phyloP scores from a whole-genome alignment of 495 filamentous ascomycete species.

The Thermochaetoides thermophila region DNA sequence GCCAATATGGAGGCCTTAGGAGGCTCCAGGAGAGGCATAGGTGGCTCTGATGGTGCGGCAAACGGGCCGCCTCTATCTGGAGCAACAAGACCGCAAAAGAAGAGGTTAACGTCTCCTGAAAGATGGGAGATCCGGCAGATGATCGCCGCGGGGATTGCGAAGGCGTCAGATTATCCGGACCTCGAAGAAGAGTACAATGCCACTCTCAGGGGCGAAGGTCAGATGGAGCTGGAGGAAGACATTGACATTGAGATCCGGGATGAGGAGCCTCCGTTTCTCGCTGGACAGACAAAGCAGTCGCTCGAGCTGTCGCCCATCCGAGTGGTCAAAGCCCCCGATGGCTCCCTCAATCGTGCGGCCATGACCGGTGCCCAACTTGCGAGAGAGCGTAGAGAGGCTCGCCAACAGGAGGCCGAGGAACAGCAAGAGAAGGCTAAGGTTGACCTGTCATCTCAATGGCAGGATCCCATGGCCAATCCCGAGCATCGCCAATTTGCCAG shows the following conservation, averaged over 20 bases:
- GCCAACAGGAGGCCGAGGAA: conserved; percentile 77
- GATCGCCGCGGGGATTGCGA: conserved; percentile 85
- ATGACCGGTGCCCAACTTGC: conserved; percentile 86
- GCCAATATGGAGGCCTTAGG: conserved; percentile 79
- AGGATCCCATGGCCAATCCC: conserved; percentile 85
- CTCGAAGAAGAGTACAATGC: conserved; percentile 89
- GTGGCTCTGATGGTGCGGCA: conserved; percentile 1
- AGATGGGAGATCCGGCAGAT: conserved; percentile 95
- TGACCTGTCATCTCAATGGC: conserved; percentile 84
- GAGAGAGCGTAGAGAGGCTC: conserved; percentile 75
- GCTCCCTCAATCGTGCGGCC: conserved; percentile 85
- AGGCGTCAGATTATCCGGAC: conserved; percentile 84
- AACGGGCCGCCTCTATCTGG: conserved; percentile 24
- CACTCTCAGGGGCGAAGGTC: conserved; percentile 68
- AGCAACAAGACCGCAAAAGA: conserved; percentile 42
- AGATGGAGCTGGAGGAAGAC: conserved; percentile 92
- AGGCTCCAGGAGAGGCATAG: conserved; percentile 45
- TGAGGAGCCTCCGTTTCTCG: conserved; percentile 91
- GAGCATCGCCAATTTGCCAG: conserved; percentile 75
- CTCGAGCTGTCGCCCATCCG: conserved; percentile 88
- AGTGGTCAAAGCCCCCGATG: conserved; percentile 94
- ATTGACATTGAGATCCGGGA: conserved; percentile 93
- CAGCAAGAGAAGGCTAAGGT: conserved; percentile 66
- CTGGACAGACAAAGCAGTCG: conserved; percentile 90
- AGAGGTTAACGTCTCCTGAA: conserved; percentile 90